These are phyloP conservation scores for Vitis labrusca DNA, from an alignment of 164 flowering plant genomes.

Conservation along the genomic window DNA sequence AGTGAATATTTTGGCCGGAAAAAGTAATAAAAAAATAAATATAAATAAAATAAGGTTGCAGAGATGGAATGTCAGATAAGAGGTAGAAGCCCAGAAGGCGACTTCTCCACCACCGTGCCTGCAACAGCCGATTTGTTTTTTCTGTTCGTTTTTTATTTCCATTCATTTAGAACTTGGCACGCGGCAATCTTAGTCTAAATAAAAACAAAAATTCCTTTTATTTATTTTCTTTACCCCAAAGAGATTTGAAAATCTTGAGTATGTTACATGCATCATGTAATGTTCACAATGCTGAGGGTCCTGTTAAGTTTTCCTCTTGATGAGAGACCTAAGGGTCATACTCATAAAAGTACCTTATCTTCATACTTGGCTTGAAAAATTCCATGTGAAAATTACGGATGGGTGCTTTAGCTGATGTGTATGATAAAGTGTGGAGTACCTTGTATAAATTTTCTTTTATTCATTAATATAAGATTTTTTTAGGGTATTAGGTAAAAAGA, in stretches of 20 bases:
- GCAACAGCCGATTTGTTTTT: constrained; percentile 30
- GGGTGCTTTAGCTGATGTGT: too few relatives aligned
- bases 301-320: too few relatives aligned
- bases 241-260: too few relatives aligned
- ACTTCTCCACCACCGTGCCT: constrained; percentile 39
- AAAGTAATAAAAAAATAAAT: background rate
- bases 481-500: too few relatives aligned
- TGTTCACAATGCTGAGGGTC: too few relatives aligned
- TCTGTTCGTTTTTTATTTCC: constrained; percentile 8
- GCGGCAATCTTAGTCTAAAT: constrained; percentile 5
- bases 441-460: too few relatives aligned
- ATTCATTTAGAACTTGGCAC: constrained; percentile 12
- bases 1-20: background rate
- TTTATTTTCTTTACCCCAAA: background rate
- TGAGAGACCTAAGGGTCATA: constrained; percentile 1
- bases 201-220: constrained; percentile 8
- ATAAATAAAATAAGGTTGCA: constrained; percentile 2
- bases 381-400: too few relatives aligned
- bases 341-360: constrained; percentile 10
- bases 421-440: too few relatives aligned
- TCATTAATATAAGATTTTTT: too few relatives aligned
- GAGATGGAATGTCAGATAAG: constrained; percentile 49
- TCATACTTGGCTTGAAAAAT: background rate
- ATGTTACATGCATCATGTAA: too few relatives aligned
- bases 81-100: constrained; percentile 26